Conservation (phyloP, 1,284 basidiomycete genomes). For the Mrakiaceae sp. region DNA sequence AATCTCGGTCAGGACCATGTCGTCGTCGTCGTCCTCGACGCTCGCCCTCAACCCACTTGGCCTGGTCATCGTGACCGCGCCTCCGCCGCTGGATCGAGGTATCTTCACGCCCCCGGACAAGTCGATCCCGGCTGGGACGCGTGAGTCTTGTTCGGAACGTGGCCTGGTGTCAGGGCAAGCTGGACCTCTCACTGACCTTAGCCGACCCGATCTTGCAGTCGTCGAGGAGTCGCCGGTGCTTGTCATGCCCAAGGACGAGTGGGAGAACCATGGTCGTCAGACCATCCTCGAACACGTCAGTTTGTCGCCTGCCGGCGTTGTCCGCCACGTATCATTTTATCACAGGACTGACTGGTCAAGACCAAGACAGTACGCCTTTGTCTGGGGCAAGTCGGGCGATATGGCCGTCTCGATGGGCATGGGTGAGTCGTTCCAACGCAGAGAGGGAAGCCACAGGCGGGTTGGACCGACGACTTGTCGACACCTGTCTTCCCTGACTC, state of each 20-base stretch:
- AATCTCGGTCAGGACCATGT: too few species aligned
- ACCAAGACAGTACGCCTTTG: conserved; percentile 53
- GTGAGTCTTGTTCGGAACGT: too few species aligned
- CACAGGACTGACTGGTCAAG: too few species aligned
- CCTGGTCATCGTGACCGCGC: conserved; percentile 24
- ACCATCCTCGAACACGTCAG: conserved; percentile 56
- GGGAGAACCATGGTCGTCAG: conserved; percentile 42
- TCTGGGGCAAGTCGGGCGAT: conserved; percentile 56
- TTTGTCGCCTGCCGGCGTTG: too few species aligned
- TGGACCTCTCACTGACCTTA: too few species aligned
- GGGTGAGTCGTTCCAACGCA: conserved; percentile 41
- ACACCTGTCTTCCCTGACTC: too few species aligned
- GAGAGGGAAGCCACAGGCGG: too few species aligned
- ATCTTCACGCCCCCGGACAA: conserved; percentile 38
- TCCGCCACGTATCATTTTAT: too few species aligned
- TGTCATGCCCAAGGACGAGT: conserved; percentile 60
- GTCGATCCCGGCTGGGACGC: conserved; percentile 50
- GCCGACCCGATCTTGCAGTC: conserved; percentile 23
- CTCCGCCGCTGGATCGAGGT: conserved; percentile 29
- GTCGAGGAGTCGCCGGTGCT: conserved; percentile 78
- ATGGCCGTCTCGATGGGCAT: conserved; percentile 82
- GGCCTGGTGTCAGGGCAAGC: too few species aligned
- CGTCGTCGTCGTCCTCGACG: too few species aligned
- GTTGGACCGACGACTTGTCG: too few species aligned
- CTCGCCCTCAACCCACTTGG: conserved; percentile 28